Conservation (phyloP, 2,329 filamentous ascomycete genomes). For the Aspergillus niger region DNA sequence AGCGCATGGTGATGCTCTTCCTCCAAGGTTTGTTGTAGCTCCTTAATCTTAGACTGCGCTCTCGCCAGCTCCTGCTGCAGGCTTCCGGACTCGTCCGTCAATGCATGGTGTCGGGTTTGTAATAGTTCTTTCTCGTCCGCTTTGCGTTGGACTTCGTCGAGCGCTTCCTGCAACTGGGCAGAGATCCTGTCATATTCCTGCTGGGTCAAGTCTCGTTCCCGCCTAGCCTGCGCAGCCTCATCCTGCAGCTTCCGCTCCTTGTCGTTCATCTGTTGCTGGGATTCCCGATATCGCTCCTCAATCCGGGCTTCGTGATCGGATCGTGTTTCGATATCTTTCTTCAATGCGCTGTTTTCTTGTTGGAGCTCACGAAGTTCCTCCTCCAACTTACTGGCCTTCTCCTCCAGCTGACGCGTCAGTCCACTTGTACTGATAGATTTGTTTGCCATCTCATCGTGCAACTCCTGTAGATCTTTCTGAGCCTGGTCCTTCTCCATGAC, state of each 20-base stretch:
- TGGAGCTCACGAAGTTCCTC: constrained; percentile 61
- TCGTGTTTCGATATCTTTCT: constrained; percentile 49
- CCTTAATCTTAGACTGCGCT: constrained; percentile 46
- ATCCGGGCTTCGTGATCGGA: constrained; percentile 47
- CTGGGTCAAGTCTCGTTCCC: constrained; percentile 50
- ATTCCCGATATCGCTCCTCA: constrained; percentile 51
- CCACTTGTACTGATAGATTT: constrained; percentile 77
- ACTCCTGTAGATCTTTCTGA: constrained; percentile 59
- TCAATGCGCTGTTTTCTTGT: constrained; percentile 48
- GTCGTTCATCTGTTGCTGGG: constrained; percentile 42
- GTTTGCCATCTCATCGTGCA: constrained; percentile 76
- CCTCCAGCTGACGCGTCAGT: constrained; percentile 72
- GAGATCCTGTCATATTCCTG: constrained; percentile 45
- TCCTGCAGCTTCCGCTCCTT: constrained; percentile 45
- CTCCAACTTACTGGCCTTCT: constrained; percentile 67
- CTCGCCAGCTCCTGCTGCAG: constrained; percentile 65
- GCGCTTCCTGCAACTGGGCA: constrained; percentile 56
- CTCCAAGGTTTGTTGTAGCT: constrained; percentile 53
- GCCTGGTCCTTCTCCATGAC: constrained; percentile 54
- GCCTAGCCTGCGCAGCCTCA: constrained; percentile 45
- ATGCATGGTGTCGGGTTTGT: constrained; percentile 67
- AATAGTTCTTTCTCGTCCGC: constrained; percentile 68
- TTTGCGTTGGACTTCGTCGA: constrained; percentile 61
- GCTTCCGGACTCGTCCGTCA: constrained; percentile 66
- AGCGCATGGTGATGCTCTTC: constrained; percentile 60